These are phyloP conservation scores for Venturia asperata DNA, from an alignment of 2,329 filamentous ascomycete species.

Conservation along the genomic window DNA sequence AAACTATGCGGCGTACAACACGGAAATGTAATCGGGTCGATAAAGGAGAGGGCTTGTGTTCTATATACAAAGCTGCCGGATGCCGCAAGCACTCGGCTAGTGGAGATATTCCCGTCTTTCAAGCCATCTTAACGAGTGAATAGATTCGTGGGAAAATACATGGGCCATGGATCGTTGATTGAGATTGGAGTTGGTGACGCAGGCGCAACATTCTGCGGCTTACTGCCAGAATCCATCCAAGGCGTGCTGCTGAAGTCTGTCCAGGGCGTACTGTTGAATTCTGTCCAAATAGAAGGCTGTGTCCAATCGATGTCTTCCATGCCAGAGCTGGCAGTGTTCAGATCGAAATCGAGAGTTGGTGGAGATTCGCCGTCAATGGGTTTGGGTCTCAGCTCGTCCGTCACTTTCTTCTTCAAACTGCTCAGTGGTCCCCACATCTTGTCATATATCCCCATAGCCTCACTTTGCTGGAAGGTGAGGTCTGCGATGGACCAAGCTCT, in stretches of 20 bases:
- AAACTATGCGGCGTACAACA: too few relatives aligned
- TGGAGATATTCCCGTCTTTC: too few relatives aligned
- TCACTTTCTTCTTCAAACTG: background rate
- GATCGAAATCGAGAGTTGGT: slow-evolving; percentile 29
- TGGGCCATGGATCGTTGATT: background rate
- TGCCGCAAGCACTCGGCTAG: too few relatives aligned
- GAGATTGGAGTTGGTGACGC: background rate
- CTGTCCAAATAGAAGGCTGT: background rate
- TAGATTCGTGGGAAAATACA: background rate
- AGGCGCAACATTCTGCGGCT: background rate
- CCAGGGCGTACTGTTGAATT: background rate
- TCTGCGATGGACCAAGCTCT: background rate
- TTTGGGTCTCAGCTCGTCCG: background rate
- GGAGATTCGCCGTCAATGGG: background rate
- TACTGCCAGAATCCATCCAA: background rate
- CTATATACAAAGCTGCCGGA: too few relatives aligned
- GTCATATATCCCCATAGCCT: background rate
- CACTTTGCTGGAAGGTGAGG: background rate
- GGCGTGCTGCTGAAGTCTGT: slow-evolving; percentile 3
- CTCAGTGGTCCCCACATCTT: background rate
- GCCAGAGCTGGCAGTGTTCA: slow-evolving; percentile 32
- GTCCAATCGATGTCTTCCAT: slow-evolving; percentile 1
- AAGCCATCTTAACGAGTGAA: background rate
- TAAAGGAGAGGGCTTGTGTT: too few relatives aligned
- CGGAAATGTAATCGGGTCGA: too few relatives aligned